These are phyloP conservation scores for Coemansia sp. DNA, from an alignment of 192 early-diverging fungal genomes.

Conservation along the genomic window DNA sequence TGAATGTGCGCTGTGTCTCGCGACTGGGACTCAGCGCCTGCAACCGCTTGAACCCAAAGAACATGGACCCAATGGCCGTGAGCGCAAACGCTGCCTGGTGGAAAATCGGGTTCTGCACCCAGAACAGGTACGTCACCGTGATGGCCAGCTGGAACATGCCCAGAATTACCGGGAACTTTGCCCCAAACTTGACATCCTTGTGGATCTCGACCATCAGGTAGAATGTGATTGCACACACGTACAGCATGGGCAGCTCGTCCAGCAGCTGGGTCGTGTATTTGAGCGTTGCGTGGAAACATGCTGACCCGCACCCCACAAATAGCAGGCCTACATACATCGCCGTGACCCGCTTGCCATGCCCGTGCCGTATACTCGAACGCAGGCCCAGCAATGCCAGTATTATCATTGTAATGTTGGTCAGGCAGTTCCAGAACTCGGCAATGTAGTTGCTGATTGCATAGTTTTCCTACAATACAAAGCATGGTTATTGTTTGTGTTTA, in stretches of 20 bases:
- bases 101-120: conserved; percentile 57
- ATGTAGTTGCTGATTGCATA: conserved; percentile 59
- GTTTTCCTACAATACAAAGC: conserved; percentile 50
- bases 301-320: conserved; percentile 58
- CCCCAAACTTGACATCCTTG: conserved; percentile 18
- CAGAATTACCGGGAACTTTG: conserved; percentile 34
- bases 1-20: conserved; percentile 16
- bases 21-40: conserved; percentile 10
- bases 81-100: conserved; percentile 54
- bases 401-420: conserved; percentile 47
- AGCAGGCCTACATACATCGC: conserved; percentile 50
- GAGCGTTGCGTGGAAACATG: conserved; percentile 67
- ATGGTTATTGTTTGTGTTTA: too few relatives aligned
- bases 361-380: conserved; percentile 39
- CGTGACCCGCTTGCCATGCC: conserved; percentile 45
- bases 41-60: conserved; percentile 21
- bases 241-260: conserved; percentile 74
- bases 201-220: conserved; percentile 45
- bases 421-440: conserved; percentile 69
- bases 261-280: conserved; percentile 60
- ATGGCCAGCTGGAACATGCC: conserved; percentile 37
- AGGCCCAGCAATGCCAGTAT: conserved; percentile 53
- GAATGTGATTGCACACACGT: conserved; percentile 39
- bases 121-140: conserved; percentile 53
- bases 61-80: conserved; percentile 8